Evolutionary conservation across 176 grass and related monocot genomes (phyloP).

Genomic region (Calamus simplicifolius): DNA sequence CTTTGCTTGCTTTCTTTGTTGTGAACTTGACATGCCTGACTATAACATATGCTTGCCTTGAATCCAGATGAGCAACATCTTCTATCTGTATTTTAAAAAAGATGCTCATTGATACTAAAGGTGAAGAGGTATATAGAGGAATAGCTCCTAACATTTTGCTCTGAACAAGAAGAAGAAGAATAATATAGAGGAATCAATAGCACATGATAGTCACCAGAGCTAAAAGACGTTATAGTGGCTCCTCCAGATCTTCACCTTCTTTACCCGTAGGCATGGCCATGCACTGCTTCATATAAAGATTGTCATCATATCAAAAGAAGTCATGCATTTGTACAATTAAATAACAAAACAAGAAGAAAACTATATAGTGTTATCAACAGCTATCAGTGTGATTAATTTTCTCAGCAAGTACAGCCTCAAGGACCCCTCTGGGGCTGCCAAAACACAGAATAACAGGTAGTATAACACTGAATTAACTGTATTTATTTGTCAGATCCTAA

Average conservation of each 20-base stretch:
- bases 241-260: constrained; percentile 43
- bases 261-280: constrained; percentile 45
- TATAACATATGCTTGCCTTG: constrained; percentile 46
- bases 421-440: too few species aligned
- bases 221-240: constrained; percentile 35
- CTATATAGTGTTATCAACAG: too few species aligned
- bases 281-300: constrained; percentile 34
- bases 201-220: constrained; percentile 35
- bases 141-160: not conserved
- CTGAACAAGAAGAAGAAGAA: too few species aligned
- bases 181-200: not conserved
- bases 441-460: too few species aligned
- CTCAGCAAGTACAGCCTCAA: too few species aligned
- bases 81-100: constrained; percentile 36
- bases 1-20: constrained; percentile 1
- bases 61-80: constrained; percentile 45
- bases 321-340: too few species aligned
- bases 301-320: not conserved
- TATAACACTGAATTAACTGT: too few species aligned
- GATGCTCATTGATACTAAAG: not conserved
- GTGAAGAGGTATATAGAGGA: not conserved
- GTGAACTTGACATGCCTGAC: constrained; percentile 1
- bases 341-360: too few species aligned
- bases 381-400: too few species aligned
- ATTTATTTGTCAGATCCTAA: too few species aligned